phyloP scores from a whole-genome alignment of 2,329 filamentous ascomycete species.

The Trichoderma koningiopsis region DNA sequence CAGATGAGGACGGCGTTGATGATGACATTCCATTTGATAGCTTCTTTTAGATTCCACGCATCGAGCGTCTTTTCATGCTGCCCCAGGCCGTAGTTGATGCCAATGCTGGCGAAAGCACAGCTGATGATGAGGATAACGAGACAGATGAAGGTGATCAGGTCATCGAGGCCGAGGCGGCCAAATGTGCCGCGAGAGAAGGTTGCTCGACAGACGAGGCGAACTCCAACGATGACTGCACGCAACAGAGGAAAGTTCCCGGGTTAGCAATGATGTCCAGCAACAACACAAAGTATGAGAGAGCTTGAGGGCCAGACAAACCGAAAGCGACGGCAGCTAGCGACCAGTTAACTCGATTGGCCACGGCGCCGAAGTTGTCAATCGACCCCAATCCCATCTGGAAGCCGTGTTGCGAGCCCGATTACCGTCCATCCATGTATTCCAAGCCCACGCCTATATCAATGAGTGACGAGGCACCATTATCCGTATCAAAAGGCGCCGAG shows the following conservation, averaged over 20 bases:
- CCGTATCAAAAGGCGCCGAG: constrained; percentile 7
- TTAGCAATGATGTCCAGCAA: constrained; percentile 1
- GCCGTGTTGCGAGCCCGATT: constrained; percentile 18
- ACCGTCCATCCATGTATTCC: constrained; percentile 22
- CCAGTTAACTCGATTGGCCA: constrained; percentile 34
- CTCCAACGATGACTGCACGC: constrained; percentile 29
- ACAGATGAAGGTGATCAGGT: constrained; percentile 32
- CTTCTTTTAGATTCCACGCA: constrained; percentile 22
- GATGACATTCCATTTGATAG: constrained; percentile 34
- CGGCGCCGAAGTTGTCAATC: constrained; percentile 30
- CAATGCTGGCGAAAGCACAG: constrained; percentile 32
- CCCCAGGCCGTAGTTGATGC: constrained; percentile 32
- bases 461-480: constrained; percentile 14
- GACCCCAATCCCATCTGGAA: constrained; percentile 31
- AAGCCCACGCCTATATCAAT: constrained; percentile 11
- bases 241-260: not conserved
- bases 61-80: constrained; percentile 26
- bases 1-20: constrained; percentile 34
- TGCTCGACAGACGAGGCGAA: constrained; percentile 30
- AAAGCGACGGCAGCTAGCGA: constrained; percentile 32
- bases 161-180: constrained; percentile 33
- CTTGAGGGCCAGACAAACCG: constrained; percentile 25
- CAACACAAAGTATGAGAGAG: not conserved
- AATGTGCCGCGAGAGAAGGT: constrained; percentile 29
- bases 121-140: constrained; percentile 30